Base-by-base conservation (phyloP, 495 filamentous ascomycete genomes). In the Penicillium cataractarum region DNA sequence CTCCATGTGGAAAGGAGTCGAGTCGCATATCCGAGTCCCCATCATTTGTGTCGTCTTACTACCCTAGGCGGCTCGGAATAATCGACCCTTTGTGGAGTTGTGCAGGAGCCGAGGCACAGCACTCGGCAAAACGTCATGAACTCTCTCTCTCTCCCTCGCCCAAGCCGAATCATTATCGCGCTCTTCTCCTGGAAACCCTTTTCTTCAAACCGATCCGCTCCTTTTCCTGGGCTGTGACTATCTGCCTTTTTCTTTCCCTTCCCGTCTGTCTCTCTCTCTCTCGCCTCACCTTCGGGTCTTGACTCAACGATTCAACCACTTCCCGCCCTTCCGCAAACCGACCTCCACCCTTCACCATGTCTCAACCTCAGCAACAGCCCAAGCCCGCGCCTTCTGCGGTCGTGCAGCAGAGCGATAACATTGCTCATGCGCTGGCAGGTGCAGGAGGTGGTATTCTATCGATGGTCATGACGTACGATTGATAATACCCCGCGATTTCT, bases 371-470 rank as follows among this genome's bases (percentile, higher is more conserved):
- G 42, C 64, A 75, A 33, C 64, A 71, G 22, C 69, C 75, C 44
- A 80, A 76, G 62, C 72, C 70, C 15, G 71, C 76, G 53, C 72
- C 73, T 31, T 81, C 80, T 22, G 73, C 84, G 53, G 82, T 82
- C 17, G 76, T 79, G 9, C 87, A 91, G 60, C 90, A 93, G 71
- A 92, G 90, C 68, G 92, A 96, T 79, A 95, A 97, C 75, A 89
- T 96, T 71, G 90, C 93, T 55, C 92, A 97, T 77, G 90, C 92
- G 56, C 81, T 96, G 60, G 89, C 91, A 46, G 93, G 93, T 55
- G 91, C 92, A 40, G 92, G 95, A 60, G 95, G 95, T 63, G 95
- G 95, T 33, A 86, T 98, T 31, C 82, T 98, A 21, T 97, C 95
- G 39, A 98, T 97, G 94, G 85, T 92, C 62, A 76, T 99, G 73